Evolutionary conservation across 169 alveolate genomes (phyloP), one percentile per base, ranked within the genome.

Genomic region (Cyclospora cayetanensis): DNA sequence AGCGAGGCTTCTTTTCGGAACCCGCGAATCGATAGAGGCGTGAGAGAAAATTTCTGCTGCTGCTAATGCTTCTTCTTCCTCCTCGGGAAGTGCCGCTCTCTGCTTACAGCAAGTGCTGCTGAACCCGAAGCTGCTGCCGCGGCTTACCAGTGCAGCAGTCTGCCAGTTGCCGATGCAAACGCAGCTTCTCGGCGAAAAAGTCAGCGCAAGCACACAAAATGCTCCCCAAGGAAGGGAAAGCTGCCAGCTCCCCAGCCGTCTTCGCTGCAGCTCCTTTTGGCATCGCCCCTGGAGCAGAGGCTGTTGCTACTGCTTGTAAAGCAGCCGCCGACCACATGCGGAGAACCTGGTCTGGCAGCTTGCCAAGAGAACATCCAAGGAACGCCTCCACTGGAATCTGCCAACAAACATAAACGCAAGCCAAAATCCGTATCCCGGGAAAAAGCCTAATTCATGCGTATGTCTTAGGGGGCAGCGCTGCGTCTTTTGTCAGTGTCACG

Each of bases 271-370:
- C 34, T 39, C 55, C 41, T 37, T 25, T 37, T n/a, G 60, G 22
- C 42, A 41, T 41, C 65, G 20, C 85, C 66, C 27, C 29, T 63
- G 41, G 53, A 25, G 72, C 72, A 3, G 85, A 35, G 9, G 60
- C 85, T 74, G 53, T 63, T 42, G 85, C 85, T n/a, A 63, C 65
- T 41, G 85, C 66, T 25, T 74, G 85, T 41, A 74, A 74, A 18
- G 85, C 85, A 37, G 53, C 43, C 31, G 85, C 85, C 7, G 85
- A 74, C 85, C 85, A 74, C 39, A 74, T 42, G 60, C 85, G 85
- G 15, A 74, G 85, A 25, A 74, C 43, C 29, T 74, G 85, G n/a
- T 37, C 85, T 15, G 85, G 85, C 27, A 74, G 85, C 15, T 74
- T 74, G 41, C 43, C 66, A 7, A 74, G 85, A 20, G 85, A 74